Evolutionary conservation across 208 protist species (phyloP).

Genomic region (Kentomonas sorsogonicus): DNA sequence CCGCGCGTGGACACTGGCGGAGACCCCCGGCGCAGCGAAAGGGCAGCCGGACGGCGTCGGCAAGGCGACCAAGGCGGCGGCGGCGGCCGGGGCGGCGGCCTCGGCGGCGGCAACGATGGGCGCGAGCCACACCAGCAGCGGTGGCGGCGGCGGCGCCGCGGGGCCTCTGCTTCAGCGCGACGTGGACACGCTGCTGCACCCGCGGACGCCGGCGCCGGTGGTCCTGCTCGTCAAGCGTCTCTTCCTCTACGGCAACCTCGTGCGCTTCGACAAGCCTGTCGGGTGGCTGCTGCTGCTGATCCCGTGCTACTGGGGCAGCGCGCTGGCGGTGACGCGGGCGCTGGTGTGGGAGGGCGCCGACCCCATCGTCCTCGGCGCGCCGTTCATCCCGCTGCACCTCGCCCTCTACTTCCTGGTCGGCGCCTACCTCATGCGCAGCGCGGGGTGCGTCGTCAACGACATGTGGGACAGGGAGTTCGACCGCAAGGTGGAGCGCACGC

Average conservation of each 20-base stretch:
- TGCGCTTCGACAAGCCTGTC: conserved; percentile 62
- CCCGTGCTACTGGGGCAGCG: conserved; percentile 76
- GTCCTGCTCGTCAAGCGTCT: conserved; percentile 22
- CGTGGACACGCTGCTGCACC: conserved; percentile 14
- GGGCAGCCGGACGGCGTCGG: no score
- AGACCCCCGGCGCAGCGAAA: no score
- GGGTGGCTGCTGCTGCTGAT: conserved; percentile 70
- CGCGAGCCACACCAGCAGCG: neutral
- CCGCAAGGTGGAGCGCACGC: conserved; percentile 62
- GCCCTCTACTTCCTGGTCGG: conserved; percentile 49
- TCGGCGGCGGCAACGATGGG: neutral
- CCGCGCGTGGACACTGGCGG: conserved; percentile 49
- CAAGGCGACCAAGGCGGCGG: neutral
- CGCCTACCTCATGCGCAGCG: conserved; percentile 77
- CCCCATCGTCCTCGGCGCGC: conserved; percentile 63
- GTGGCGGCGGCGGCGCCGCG: neutral
- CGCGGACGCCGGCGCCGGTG: conserved; percentile 38
- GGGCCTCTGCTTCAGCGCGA: no score
- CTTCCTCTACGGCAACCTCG: conserved; percentile 47
- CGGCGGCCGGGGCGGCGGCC: no score
- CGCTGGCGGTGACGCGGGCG: conserved; percentile 71
- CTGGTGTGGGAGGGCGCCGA: conserved; percentile 85
- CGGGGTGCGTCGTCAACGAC: conserved; percentile 81
- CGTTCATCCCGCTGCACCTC: conserved; percentile 78
- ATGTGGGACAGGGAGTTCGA: conserved; percentile 81